Evolutionary conservation across 1,284 basidiomycete species (phyloP).

Genomic region (Sphagnurus paluster): DNA sequence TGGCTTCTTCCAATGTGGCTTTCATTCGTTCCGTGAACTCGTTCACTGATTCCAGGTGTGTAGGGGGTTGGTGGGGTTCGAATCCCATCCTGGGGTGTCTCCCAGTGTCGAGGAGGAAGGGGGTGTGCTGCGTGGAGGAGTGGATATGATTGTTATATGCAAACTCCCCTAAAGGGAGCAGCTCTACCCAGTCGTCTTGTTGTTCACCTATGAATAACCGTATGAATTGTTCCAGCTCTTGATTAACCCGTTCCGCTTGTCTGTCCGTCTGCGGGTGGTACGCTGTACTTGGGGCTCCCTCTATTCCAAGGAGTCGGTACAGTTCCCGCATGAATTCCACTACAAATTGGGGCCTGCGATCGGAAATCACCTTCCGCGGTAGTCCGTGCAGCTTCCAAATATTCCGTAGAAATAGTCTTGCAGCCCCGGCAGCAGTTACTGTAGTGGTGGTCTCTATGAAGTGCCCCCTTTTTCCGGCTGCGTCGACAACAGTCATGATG

Average conservation of each 20-base stretch:
- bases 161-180: conserved; percentile 45
- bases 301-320: conserved; percentile 16
- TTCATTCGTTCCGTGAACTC: conserved; percentile 15
- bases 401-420: conserved; percentile 29
- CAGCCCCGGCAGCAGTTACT: conserved; percentile 6
- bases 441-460: conserved; percentile 29
- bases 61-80: conserved; percentile 10
- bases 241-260: conserved; percentile 45
- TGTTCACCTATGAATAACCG: conserved; percentile 36
- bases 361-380: conserved; percentile 31
- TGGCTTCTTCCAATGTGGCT: conserved; percentile 19
- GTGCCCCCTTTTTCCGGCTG: conserved; percentile 34
- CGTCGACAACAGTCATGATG: conserved; percentile 38
- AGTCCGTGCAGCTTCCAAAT: conserved; percentile 34
- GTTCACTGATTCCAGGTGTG: conserved; percentile 9
- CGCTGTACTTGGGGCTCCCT: conserved; percentile 26
- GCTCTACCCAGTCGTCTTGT: conserved; percentile 45
- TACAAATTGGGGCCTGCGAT: conserved; percentile 32
- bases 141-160: conserved; percentile 42
- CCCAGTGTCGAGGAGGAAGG: conserved; percentile 42
- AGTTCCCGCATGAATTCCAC: conserved; percentile 31
- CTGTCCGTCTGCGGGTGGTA: conserved; percentile 33
- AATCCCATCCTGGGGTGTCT: conserved; percentile 33
- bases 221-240: conserved; percentile 41
- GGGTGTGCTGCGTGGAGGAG: conserved; percentile 35